Percentiles rank a stretch among this genome's conserved stretches.
Conservation (phyloP, 2,329 filamentous ascomycete genomes). For the Gnomoniopsis smithogilvyi region DNA sequence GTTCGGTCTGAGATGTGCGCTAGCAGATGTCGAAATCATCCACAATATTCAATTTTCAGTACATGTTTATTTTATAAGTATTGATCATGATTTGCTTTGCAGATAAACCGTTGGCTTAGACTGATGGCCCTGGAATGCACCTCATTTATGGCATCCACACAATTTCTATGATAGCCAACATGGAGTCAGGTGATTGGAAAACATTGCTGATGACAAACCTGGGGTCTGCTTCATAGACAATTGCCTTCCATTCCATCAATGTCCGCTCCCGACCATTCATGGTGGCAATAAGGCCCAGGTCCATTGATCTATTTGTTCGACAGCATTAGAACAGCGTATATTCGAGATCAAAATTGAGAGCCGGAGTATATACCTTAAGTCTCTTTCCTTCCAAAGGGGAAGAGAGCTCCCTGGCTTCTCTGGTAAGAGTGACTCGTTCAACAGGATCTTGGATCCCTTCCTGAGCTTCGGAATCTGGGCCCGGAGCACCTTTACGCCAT, state of each 20-base stretch:
- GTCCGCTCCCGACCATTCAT: background rate
- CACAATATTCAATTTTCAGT: no score
- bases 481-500: slow-evolving; percentile 27
- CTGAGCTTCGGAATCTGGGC: slow-evolving; percentile 7
- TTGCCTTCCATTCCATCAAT: background rate
- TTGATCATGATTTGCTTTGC: no score
- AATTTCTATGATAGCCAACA: background rate
- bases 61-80: no score
- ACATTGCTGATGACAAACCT: background rate
- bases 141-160: background rate
- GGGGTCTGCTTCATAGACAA: background rate
- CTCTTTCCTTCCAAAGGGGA: background rate
- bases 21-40: no score
- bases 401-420: background rate
- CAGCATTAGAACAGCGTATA: background rate
- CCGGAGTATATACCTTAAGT: background rate
- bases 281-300: background rate
- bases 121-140: no score
- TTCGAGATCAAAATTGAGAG: background rate
- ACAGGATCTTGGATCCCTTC: background rate
- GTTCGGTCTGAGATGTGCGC: no score
- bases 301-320: background rate
- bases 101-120: no score
- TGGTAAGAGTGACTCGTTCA: background rate
- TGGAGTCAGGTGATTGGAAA: background rate